Evolutionary conservation across 257 asterid species (phyloP).

Genomic region (Phtheirospermum japonicum): DNA sequence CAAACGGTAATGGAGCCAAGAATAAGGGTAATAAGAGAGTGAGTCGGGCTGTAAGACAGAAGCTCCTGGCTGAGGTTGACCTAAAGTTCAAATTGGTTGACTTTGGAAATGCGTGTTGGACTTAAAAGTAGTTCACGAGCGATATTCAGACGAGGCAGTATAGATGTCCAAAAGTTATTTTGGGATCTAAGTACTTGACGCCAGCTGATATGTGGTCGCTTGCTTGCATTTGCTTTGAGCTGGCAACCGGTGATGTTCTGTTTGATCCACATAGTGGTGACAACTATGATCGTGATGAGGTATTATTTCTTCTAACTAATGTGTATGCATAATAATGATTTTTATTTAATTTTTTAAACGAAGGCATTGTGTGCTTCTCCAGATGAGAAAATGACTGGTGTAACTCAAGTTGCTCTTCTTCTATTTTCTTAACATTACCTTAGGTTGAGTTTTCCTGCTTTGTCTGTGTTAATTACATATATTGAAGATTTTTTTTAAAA

Average conservation of each 20-base stretch:
- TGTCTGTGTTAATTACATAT: too few species aligned
- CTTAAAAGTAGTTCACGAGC: conserved; percentile 73
- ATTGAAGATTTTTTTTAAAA: too few species aligned
- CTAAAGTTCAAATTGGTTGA: conserved; percentile 79
- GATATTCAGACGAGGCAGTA: conserved; percentile 89
- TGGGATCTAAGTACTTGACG: conserved; percentile 82
- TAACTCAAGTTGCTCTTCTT: too few species aligned
- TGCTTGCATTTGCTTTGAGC: conserved; percentile 89
- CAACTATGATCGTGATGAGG: conserved; percentile 86
- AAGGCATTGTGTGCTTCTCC: too few species aligned
- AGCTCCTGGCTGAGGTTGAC: conserved; percentile 65
- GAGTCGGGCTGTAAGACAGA: conserved; percentile 49
- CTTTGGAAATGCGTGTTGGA: conserved; percentile 93
- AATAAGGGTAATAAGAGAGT: conserved; percentile 56
- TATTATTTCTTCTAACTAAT: conserved; percentile 20
- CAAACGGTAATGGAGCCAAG: conserved; percentile 27
- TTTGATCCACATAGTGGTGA: conserved; percentile 89
- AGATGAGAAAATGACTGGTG: too few species aligned
- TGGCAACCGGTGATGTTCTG: conserved; percentile 87
- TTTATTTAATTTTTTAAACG: background rate
- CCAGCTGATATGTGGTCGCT: conserved; percentile 88
- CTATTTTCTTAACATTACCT: too few species aligned
- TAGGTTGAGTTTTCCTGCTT: too few species aligned
- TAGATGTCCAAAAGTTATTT: conserved; percentile 81
- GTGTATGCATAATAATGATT: background rate